A percentile compares a stretch with the other conserved stretches of the same genome.
Conservation (phyloP, 2,329 filamentous ascomycete genomes). For the Tolypocladium ophioglossoides region DNA sequence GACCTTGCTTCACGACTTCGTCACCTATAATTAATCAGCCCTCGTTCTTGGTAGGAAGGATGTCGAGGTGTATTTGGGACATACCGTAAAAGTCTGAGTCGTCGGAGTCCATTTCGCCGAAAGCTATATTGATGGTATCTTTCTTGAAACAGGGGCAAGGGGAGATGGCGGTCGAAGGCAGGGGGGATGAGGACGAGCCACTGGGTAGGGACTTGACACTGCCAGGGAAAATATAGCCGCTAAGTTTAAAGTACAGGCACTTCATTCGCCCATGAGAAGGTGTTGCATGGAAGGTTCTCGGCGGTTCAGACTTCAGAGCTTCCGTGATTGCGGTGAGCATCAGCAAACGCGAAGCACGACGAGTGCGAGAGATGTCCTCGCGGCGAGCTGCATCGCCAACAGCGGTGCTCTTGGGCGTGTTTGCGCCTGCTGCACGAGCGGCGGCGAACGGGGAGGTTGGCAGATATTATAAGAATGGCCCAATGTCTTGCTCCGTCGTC, state of each 20-base stretch:
- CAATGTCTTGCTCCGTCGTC: background rate
- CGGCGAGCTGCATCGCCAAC: background rate
- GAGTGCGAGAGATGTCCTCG: background rate
- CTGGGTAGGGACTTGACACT: too few species aligned
- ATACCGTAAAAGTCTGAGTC: slow-evolving; percentile 50
- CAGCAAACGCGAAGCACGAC: background rate
- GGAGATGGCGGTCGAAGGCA: background rate
- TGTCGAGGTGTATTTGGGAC: background rate
- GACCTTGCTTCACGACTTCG: slow-evolving; percentile 31
- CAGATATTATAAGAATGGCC: background rate
- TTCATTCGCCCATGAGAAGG: background rate
- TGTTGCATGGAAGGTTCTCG: background rate
- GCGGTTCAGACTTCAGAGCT: too few species aligned
- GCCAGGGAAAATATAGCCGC: background rate
- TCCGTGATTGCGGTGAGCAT: background rate
- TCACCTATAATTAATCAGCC: slow-evolving; percentile 35
- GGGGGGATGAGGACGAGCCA: background rate
- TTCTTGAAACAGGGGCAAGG: background rate
- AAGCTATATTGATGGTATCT: background rate
- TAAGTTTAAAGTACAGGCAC: background rate
- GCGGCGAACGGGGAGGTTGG: background rate
- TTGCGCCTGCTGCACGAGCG: background rate
- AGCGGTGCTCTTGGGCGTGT: background rate
- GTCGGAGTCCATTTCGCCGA: slow-evolving; percentile 28
- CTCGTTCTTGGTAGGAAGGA: background rate